Percentiles rank a stretch among this genome's conserved stretches.
Evolutionary conservation across 1,284 basidiomycete genomes (phyloP).

Genomic region (Bjerkandera adusta): DNA sequence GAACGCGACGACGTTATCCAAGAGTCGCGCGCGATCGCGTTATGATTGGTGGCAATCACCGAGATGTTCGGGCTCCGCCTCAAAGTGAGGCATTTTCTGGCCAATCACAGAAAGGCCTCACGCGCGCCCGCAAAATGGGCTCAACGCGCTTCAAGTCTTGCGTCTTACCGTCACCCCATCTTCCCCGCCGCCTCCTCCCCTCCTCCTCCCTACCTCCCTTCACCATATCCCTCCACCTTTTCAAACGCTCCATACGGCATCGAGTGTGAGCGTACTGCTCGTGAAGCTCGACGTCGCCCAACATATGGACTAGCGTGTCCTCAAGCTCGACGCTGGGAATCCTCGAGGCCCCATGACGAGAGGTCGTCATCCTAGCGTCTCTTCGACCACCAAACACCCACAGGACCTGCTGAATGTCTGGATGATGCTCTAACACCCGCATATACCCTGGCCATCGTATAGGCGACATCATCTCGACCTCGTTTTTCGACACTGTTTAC

Average conservation of each 20-base stretch:
- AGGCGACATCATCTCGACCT: background rate
- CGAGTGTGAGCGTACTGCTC: slow-evolving; percentile 30
- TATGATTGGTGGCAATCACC: background rate
- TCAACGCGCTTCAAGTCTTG: background rate
- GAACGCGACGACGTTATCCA: no score
- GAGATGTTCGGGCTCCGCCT: slow-evolving; percentile 6
- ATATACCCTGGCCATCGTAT: background rate
- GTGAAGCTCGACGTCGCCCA: slow-evolving; percentile 23
- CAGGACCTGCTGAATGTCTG: background rate
- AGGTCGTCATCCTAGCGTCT: background rate
- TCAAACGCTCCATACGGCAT: background rate
- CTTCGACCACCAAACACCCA: background rate
- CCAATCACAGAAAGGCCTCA: slow-evolving; percentile 16
- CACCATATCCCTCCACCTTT: background rate
- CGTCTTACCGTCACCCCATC: background rate
- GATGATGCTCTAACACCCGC: background rate
- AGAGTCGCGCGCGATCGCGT: no score
- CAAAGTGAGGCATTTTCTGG: slow-evolving; percentile 13
- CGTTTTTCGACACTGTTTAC: background rate
- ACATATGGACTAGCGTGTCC: background rate
- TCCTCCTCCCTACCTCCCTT: background rate
- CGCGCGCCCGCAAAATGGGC: background rate
- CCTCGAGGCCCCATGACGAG: background rate
- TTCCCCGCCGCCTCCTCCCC: no score
- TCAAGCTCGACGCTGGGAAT: slow-evolving; percentile 2